Base-by-base conservation (phyloP, 2,329 filamentous ascomycete genomes). In the Claviceps sp. region DNA sequence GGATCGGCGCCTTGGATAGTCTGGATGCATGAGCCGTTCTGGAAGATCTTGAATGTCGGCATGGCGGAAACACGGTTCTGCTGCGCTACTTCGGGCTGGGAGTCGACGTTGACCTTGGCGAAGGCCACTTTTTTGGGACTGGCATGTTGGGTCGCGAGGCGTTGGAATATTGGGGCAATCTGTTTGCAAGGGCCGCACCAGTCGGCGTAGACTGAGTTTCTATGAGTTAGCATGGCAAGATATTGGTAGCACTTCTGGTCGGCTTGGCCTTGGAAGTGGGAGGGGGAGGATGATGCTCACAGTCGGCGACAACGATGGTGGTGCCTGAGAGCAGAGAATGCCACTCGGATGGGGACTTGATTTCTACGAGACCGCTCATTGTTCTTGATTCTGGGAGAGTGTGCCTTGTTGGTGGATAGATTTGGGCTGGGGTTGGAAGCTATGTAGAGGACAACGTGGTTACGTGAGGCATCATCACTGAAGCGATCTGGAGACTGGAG, bases 21-120 rank as follows among this genome's bases (percentile, higher is more conserved):
- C 58, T 87, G 78, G 63, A 86, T 77, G 61, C 84, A 80, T 57
- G 77, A 74, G 60, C 84, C 84, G 64, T 80, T 81, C 70, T 87
- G 85, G 75, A 88, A 90, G 68, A 97, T 82, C 66, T 96, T 79
- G 71, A 98, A 97, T 50, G 93, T 97, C 5, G 93, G 93, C 82
- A 95, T 90, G 57, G 88, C 88, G 61, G 82, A 81, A 67, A 97
- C 79, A 58, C 79, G 79, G 60, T 94, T 82, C 61, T 89, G 80
- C 62, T 82, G 77, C 26, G 88, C 59, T 37, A 62, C 53, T 52
- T 46, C 55, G 26, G 63, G 55, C 26, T 63, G 51, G 7, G 52
- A 58, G 51, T 60, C 52, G 52, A 64, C 58, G 18, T 66, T 60
- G 37, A 52, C 54, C 20, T 56, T 53, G 9, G 53, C 48, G 46